Evolutionary conservation across 306 rosid species (phyloP).

Genomic region (Carpinus viminea): DNA sequence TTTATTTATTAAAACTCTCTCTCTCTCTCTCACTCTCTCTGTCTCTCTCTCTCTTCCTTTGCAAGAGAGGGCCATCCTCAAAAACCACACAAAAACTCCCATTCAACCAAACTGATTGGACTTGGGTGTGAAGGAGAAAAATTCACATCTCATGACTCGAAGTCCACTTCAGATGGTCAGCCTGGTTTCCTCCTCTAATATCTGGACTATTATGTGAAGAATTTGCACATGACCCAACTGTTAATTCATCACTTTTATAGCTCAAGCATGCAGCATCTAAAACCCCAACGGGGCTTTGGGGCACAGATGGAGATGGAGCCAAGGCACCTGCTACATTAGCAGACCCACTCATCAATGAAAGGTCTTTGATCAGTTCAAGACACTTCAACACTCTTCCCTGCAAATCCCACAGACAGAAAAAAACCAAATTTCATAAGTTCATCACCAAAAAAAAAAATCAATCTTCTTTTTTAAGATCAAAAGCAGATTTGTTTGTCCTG

Average conservation of each 20-base stretch:
- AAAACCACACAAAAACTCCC: constrained; percentile 53
- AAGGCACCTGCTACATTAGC: constrained; percentile 32
- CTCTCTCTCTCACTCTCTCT: too few relatives aligned
- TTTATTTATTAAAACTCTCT: constrained; percentile 33
- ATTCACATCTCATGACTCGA: constrained; percentile 50
- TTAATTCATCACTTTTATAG: constrained; percentile 55
- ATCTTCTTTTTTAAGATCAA: constrained; percentile 10
- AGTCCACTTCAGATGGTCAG: constrained; percentile 32
- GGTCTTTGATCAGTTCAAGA: constrained; percentile 53
- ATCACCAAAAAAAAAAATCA: constrained; percentile 7
- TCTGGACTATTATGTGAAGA: constrained; percentile 41
- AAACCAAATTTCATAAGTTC: constrained; percentile 7
- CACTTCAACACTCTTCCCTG: constrained; percentile 80
- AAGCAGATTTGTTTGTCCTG: constrained; percentile 12
- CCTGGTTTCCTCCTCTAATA: constrained; percentile 46
- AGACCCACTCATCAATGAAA: constrained; percentile 34
- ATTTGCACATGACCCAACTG: constrained; percentile 48
- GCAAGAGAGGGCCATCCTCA: constrained; percentile 17
- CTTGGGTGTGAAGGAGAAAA: constrained; percentile 39
- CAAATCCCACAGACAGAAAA: constrained; percentile 34
- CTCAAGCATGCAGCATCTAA: constrained; percentile 63
- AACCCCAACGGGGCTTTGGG: constrained; percentile 75
- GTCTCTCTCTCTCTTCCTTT: constrained; percentile 25
- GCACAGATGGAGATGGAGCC: constrained; percentile 42
- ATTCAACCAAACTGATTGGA: constrained; percentile 60